These are phyloP conservation scores for Priceomyces carsonii DNA, from an alignment of 805 yeast species.

Conservation along the genomic window DNA sequence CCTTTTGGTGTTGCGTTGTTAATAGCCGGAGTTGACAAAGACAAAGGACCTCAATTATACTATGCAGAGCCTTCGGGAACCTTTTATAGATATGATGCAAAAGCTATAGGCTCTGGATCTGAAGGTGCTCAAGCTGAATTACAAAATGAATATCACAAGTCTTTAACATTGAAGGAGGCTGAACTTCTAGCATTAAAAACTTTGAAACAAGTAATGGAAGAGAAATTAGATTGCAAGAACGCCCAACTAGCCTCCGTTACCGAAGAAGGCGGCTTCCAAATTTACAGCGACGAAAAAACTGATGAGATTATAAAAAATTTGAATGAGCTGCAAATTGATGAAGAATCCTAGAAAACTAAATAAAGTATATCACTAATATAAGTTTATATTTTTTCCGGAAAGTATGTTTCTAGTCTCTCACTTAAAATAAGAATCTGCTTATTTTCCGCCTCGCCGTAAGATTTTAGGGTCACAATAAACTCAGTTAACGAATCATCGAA, in stretches of 20 bases:
- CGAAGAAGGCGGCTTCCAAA: slow-evolving; percentile 77
- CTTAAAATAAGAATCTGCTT: slow-evolving; percentile 43
- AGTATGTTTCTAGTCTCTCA: slow-evolving; percentile 42
- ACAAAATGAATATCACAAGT: slow-evolving; percentile 93
- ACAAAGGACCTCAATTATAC: slow-evolving; percentile 92
- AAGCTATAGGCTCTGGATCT: slow-evolving; percentile 98
- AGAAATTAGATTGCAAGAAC: slow-evolving; percentile 90
- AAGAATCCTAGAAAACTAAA: slow-evolving; percentile 15
- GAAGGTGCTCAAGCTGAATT: slow-evolving; percentile 99
- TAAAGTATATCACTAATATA: slow-evolving; percentile 4
- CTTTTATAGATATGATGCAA: slow-evolving; percentile 95
- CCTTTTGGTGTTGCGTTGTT: slow-evolving; percentile 98
- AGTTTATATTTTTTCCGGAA: slow-evolving; percentile 23
- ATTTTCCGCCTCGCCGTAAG: slow-evolving; percentile 52
- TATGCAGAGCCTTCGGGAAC: slow-evolving; percentile 99
- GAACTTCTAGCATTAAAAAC: slow-evolving; percentile 86
- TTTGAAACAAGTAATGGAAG: slow-evolving; percentile 98
- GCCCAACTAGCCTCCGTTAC: slow-evolving; percentile 96
- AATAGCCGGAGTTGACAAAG: slow-evolving; percentile 91
- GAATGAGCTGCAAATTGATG: slow-evolving; percentile 65
- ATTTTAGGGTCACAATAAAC: slow-evolving; percentile 45
- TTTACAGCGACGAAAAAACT: slow-evolving; percentile 81
- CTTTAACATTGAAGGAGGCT: slow-evolving; percentile 89
- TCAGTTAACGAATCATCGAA: slow-evolving; percentile 48
- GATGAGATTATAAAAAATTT: slow-evolving; percentile 76